Conservation (phyloP, 2,329 filamentous ascomycete species). For the Gyromitra esculenta region DNA sequence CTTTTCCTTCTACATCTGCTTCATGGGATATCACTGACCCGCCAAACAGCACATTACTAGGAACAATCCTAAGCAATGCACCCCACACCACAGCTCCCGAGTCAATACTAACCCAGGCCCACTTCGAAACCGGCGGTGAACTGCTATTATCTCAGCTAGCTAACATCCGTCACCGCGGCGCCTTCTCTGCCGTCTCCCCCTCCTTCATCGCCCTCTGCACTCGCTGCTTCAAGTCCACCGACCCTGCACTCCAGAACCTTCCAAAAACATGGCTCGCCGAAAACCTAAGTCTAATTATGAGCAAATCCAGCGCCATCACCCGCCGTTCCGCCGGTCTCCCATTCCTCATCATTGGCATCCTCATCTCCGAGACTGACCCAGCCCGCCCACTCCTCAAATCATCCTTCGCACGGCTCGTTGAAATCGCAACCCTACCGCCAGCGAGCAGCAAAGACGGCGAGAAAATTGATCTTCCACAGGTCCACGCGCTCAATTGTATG, state of each 20-base stretch:
- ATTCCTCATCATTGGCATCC: constrained; percentile 81
- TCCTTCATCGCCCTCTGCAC: constrained; percentile 86
- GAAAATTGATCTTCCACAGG: constrained; percentile 77
- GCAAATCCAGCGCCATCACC: constrained; percentile 64
- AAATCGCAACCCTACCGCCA: constrained; percentile 67
- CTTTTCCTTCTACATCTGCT: not conserved
- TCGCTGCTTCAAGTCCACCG: constrained; percentile 67
- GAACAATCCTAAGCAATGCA: constrained; percentile 61
- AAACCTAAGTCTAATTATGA: constrained; percentile 53
- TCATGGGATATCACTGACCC: constrained; percentile 24
- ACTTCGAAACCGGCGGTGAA: constrained; percentile 72
- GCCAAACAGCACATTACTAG: constrained; percentile 53
- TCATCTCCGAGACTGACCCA: constrained; percentile 71
- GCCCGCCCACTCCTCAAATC: constrained; percentile 69
- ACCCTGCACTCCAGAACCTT: constrained; percentile 68
- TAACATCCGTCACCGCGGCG: constrained; percentile 85
- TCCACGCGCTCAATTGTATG: constrained; percentile 92
- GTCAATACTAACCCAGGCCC: constrained; percentile 54
- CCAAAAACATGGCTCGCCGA: constrained; percentile 54
- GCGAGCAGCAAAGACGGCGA: constrained; percentile 67
- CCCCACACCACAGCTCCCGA: constrained; percentile 57
- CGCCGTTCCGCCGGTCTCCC: constrained; percentile 92
- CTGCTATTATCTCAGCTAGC: constrained; percentile 84
- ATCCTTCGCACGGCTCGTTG: constrained; percentile 71
- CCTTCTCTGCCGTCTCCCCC: constrained; percentile 89